Evolutionary conservation across 2,329 filamentous ascomycete species (phyloP), one percentile per base, ranked within the genome.

Genomic region (Gyromitra esculenta): DNA sequence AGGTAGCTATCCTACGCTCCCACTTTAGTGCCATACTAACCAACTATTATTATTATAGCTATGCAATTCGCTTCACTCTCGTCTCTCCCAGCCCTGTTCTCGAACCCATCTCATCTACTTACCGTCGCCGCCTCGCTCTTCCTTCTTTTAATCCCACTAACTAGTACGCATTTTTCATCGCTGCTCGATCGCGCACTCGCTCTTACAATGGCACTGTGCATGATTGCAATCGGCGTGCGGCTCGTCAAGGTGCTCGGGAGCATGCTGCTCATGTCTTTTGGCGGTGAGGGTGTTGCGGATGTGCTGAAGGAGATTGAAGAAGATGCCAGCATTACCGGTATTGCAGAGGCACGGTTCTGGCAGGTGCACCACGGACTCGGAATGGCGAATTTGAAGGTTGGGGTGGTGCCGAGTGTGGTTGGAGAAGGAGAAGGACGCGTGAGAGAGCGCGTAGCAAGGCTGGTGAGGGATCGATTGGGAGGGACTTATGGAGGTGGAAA

Each of bases 321-420:
- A 0, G 94, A 97, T 81, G 89, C 92, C 1, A 88, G 88, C 71
- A 90, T 98, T 35, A 88, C 88, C 57, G 88, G 88, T 0, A 90
- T 99, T 60, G 93, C 97, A 74, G 94, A 97, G 81, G 95, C 94
- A 1, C 91, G 94, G 82, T 97, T 99, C 84, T 99, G 96, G 96
- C 96, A 99, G 85, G 96, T 97, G 13, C 96, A 99, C 84, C 97
- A 98, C 83, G 94, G 95, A 1, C 86, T 98, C 52, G 97, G 94
- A 82, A 97, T 98, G 91, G 96, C 96, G 7, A 97, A 96, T 82
- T 83, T 99, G 79, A 96, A 93, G 83, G 84, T 99, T 21, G 88
- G 90, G 75, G 88, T 97, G 35, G 82, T 85, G 75, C 57, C 78
- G 75, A 45, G 41, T 8, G 83, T 85, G 3, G 86, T 85, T 78